Conservation (phyloP, 1,284 basidiomycete genomes). For the Jaminaea rosea region DNA sequence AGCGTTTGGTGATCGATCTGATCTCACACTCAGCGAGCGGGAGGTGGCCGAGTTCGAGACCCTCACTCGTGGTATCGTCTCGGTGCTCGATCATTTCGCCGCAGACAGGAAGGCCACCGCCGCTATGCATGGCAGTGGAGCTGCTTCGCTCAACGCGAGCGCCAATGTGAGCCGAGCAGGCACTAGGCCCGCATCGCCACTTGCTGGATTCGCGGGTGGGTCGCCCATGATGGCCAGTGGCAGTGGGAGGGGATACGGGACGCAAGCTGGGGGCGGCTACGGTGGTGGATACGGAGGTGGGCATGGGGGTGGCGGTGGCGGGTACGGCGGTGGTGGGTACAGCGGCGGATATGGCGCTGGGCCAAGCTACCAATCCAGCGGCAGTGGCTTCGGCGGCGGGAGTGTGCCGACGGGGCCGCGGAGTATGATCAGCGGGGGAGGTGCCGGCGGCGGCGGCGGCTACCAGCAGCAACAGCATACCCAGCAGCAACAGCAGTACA, state of each 20-base stretch:
- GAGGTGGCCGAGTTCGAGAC: slow-evolving; percentile 38
- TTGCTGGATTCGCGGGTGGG: too few species aligned
- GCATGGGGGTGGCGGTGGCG: background rate
- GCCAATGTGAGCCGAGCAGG: background rate
- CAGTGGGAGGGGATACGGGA: too few species aligned
- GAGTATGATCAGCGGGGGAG: too few species aligned
- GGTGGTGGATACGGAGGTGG: too few species aligned
- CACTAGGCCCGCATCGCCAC: background rate
- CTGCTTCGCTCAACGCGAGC: background rate
- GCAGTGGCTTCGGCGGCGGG: background rate
- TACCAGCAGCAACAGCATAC: background rate
- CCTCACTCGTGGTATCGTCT: slow-evolving; percentile 31
- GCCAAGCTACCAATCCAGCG: background rate
- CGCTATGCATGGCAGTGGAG: too few species aligned
- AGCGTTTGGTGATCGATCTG: slow-evolving; percentile 11
- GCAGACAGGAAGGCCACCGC: slow-evolving; percentile 14
- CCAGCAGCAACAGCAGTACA: background rate
- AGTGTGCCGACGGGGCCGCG: background rate
- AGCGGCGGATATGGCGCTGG: background rate
- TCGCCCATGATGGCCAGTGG: too few species aligned
- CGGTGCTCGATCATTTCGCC: slow-evolving; percentile 32
- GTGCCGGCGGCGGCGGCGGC: too few species aligned
- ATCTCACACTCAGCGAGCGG: slow-evolving; percentile 24
- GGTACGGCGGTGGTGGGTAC: background rate
- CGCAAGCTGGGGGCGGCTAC: too few species aligned